Evolutionary conservation across 2,329 filamentous ascomycete species (phyloP).

Genomic region (Penicillium paneum): DNA sequence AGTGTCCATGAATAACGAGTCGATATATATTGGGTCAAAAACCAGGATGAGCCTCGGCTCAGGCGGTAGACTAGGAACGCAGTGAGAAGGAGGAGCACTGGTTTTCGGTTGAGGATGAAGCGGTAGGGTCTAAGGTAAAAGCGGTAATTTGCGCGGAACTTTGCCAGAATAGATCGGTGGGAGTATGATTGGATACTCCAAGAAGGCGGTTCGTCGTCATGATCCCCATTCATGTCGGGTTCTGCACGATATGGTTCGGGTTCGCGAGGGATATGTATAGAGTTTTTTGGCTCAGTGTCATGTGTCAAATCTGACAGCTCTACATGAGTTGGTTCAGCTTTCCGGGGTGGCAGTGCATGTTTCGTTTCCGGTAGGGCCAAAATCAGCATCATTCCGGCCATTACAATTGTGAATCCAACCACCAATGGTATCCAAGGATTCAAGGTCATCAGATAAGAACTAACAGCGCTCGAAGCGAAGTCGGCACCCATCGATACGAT

Average conservation of each 20-base stretch:
- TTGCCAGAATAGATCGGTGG: slow-evolving; percentile 16
- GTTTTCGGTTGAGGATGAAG: slow-evolving; percentile 41
- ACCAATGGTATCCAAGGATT: slow-evolving; percentile 43
- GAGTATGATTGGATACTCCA: slow-evolving; percentile 16
- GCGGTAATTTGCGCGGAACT: slow-evolving; percentile 20
- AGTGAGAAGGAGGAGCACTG: slow-evolving; percentile 44
- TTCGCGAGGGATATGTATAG: slow-evolving; percentile 5
- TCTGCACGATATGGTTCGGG: slow-evolving; percentile 14
- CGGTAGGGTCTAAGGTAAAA: slow-evolving; percentile 38
- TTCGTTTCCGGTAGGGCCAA: slow-evolving; percentile 42
- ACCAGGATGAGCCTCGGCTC: slow-evolving; percentile 46
- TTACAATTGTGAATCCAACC: slow-evolving; percentile 34
- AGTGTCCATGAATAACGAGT: slow-evolving; percentile 51
- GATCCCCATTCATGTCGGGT: slow-evolving; percentile 16
- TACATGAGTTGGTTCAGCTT: slow-evolving; percentile 17
- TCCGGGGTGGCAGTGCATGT: slow-evolving; percentile 22
- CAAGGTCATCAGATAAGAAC: slow-evolving; percentile 41
- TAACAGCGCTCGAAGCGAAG: slow-evolving; percentile 38
- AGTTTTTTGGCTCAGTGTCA: slow-evolving; percentile 15
- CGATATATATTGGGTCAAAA: slow-evolving; percentile 53
- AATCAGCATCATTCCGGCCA: slow-evolving; percentile 33
- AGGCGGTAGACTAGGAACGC: slow-evolving; percentile 50
- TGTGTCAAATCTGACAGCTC: slow-evolving; percentile 31
- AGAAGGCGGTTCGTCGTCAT: slow-evolving; percentile 13
- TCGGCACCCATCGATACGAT: slow-evolving; percentile 41